A percentile compares a stretch with the other conserved stretches of the same genome.
These are phyloP conservation scores for Hyaloperonospora arabidopsidis DNA, from an alignment of 352 stramenopile genomes.

Conservation along the genomic window DNA sequence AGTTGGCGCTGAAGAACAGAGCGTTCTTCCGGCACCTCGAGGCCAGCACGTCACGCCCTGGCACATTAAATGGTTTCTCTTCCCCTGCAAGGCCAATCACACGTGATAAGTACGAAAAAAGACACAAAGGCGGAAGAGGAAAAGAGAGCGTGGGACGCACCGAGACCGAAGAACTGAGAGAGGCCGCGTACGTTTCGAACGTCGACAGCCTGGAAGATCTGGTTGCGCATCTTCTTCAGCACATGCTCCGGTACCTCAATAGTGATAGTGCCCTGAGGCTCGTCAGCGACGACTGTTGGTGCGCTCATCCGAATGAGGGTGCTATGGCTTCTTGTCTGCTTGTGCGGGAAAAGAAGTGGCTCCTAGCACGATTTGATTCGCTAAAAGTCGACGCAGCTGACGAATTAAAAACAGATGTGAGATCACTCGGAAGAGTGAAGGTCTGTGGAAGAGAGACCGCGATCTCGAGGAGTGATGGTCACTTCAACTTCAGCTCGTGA, in stretches of 20 bases:
- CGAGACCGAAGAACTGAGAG: constrained; percentile 73
- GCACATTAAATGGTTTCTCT: constrained; percentile 82
- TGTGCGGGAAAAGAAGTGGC: constrained; percentile 20
- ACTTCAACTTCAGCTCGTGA: constrained; percentile 27
- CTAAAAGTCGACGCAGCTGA: constrained; percentile 25
- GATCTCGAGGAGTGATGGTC: constrained; percentile 22
- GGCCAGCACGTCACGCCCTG: constrained; percentile 49
- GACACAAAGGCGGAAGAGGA: not conserved
- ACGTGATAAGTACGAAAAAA: not conserved
- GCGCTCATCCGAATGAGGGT: constrained; percentile 9
- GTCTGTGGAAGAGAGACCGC: not conserved
- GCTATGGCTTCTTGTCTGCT: constrained; percentile 11
- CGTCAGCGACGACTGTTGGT: constrained; percentile 51
- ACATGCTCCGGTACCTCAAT: constrained; percentile 57
- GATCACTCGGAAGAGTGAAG: not conserved
- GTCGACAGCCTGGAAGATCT: constrained; percentile 57
- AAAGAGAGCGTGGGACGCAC: constrained; percentile 19
- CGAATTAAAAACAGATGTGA: constrained; percentile 23
- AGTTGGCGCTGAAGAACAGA: constrained; percentile 81
- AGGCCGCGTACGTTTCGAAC: constrained; percentile 75
- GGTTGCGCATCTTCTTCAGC: constrained; percentile 57
- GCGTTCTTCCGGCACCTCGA: constrained; percentile 69
- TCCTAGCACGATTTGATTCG: constrained; percentile 23
- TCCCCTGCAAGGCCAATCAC: constrained; percentile 34
- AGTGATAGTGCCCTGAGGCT: constrained; percentile 54